These are phyloP conservation scores for Ceriops decandra DNA, from an alignment of 345 rosid species.

Conservation along the genomic window DNA sequence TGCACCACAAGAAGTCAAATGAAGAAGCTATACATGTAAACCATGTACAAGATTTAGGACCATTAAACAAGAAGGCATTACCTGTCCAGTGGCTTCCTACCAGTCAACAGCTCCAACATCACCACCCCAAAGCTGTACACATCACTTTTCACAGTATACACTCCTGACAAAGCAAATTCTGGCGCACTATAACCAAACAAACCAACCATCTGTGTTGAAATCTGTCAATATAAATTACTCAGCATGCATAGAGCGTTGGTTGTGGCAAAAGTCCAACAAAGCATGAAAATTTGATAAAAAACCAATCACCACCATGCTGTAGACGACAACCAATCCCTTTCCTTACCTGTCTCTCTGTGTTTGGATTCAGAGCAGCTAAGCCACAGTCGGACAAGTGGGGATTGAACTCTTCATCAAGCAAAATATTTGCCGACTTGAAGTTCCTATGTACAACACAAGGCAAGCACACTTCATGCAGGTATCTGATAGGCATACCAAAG, in stretches of 20 bases:
- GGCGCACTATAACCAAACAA: constrained; percentile 99
- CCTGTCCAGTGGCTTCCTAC: constrained; percentile 98
- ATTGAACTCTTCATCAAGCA: constrained; percentile 89
- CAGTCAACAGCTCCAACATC: constrained; percentile 95
- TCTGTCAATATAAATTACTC: constrained; percentile 40
- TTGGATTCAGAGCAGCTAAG: constrained; percentile 89
- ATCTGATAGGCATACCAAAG: constrained; percentile 43
- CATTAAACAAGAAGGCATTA: constrained; percentile 12
- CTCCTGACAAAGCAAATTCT: constrained; percentile 91
- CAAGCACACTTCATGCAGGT: constrained; percentile 97
- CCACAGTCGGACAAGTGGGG: constrained; percentile 95
- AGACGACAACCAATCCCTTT: neutral
- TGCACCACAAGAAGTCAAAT: neutral
- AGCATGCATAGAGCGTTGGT: neutral
- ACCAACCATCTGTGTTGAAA: constrained; percentile 87
- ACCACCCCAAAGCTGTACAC: constrained; percentile 99
- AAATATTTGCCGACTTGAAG: constrained; percentile 94
- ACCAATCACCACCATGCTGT: neutral
- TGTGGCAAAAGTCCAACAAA: neutral
- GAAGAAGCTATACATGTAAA: neutral
- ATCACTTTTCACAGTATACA: constrained; percentile 92
- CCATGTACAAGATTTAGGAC: neutral
- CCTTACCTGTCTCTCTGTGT: constrained; percentile 86
- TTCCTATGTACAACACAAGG: constrained; percentile 95
- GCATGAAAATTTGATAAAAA: neutral